These are phyloP conservation scores for Tetrahymena elliotti DNA, from an alignment of 73 alveolate species.

Conservation along the genomic window DNA sequence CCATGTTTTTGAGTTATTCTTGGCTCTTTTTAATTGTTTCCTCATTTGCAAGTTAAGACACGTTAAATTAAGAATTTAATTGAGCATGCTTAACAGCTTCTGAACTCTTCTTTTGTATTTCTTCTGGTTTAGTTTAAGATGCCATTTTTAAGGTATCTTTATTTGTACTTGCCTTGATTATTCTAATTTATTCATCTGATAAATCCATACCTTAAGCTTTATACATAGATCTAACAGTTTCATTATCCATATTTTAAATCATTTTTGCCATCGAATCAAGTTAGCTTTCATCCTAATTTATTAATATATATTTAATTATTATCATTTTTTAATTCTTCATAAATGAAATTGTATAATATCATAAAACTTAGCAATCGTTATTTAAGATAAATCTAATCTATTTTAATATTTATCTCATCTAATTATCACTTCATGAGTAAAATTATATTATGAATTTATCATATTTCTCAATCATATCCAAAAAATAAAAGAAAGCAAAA, in stretches of 20 bases:
- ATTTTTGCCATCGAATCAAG: slow-evolving; percentile 31
- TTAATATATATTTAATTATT: too few species aligned
- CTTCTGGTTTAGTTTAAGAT: slow-evolving; percentile 30
- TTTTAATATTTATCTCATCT: too few species aligned
- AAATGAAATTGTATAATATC: too few species aligned
- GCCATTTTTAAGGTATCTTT: slow-evolving; percentile 47
- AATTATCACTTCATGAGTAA: too few species aligned
- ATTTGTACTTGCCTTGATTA: slow-evolving; percentile 46
- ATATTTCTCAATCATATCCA: too few species aligned
- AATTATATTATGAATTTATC: too few species aligned
- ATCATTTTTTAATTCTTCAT: too few species aligned
- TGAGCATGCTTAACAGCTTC: background rate
- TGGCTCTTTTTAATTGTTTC: background rate
- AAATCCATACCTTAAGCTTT: slow-evolving; percentile 57
- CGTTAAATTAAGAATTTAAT: too few species aligned
- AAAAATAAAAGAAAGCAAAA: too few species aligned
- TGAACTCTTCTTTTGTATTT: background rate
- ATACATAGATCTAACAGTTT: slow-evolving; percentile 47
- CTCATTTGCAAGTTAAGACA: background rate
- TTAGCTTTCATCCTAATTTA: slow-evolving; percentile 40
- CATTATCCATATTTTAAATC: slow-evolving; percentile 56
- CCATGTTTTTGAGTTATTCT: background rate
- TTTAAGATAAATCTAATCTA: too few species aligned
- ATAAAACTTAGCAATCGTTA: too few species aligned
- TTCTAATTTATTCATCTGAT: slow-evolving; percentile 52